Conservation (phyloP, 129 eudicot species). For the Rutidosis leptorrhynchoides region DNA sequence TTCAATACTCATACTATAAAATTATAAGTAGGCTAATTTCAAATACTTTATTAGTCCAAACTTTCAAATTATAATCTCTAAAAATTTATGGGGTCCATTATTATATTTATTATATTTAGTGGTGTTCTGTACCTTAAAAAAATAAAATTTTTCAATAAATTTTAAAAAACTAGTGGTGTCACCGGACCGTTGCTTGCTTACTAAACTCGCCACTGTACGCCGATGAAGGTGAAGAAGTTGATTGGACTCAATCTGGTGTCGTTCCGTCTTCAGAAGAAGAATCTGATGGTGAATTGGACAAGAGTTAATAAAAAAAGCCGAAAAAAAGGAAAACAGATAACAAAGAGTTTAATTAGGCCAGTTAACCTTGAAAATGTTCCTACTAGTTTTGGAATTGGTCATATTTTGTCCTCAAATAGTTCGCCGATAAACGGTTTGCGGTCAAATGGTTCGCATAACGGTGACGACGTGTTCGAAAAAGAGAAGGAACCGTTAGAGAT, state of each 20-base stretch:
- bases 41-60: no score
- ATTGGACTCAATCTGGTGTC: slow-evolving; percentile 60
- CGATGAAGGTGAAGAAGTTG: slow-evolving; percentile 82
- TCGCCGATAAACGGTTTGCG: neutral
- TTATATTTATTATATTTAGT: no score
- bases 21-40: no score
- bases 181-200: no score
- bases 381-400: slow-evolving; percentile 16
- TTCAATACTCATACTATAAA: no score
- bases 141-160: no score
- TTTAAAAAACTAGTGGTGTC: no score
- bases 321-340: slow-evolving; percentile 41
- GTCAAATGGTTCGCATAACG: neutral
- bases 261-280: slow-evolving; percentile 55
- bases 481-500: slow-evolving; percentile 23
- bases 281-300: slow-evolving; percentile 54
- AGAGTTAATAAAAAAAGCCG: slow-evolving; percentile 47
- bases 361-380: slow-evolving; percentile 37
- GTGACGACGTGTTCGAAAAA: slow-evolving; percentile 22
- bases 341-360: slow-evolving; percentile 1
- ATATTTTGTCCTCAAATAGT: slow-evolving; percentile 12
- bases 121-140: no score
- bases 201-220: no score
- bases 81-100: no score
- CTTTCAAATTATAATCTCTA: no score